These are phyloP conservation scores for Jacaranda copaia DNA, from an alignment of 257 asterid species.

Conservation along the genomic window DNA sequence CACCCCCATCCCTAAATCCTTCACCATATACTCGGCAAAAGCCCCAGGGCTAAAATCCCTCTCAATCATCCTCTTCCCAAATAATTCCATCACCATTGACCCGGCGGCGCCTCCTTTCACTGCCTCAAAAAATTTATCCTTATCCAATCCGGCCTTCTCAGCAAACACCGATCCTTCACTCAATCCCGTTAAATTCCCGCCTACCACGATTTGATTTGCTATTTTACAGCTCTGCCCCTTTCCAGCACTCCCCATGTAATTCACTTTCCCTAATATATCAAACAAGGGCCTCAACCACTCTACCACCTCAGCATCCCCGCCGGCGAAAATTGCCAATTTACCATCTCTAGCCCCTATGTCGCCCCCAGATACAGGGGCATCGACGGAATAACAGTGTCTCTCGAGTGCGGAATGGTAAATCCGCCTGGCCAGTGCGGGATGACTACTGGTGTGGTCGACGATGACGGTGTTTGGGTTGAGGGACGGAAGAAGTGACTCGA, in stretches of 20 bases:
- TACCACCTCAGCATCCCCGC: slow-evolving; percentile 68
- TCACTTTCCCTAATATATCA: slow-evolving; percentile 66
- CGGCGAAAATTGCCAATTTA: slow-evolving; percentile 72
- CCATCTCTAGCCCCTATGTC: slow-evolving; percentile 85
- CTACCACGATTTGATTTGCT: slow-evolving; percentile 79
- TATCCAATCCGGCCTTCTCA: slow-evolving; percentile 75
- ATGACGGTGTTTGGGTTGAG: slow-evolving; percentile 58
- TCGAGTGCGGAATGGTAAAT: slow-evolving; percentile 56
- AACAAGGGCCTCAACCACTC: slow-evolving; percentile 78
- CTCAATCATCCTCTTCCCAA: slow-evolving; percentile 80
- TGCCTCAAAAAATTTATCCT: slow-evolving; percentile 68
- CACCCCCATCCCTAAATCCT: slow-evolving; percentile 90
- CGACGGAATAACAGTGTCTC: slow-evolving; percentile 58
- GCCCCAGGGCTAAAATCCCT: slow-evolving; percentile 85
- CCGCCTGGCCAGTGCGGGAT: slow-evolving; percentile 64
- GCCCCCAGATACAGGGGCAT: slow-evolving; percentile 94
- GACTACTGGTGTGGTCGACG: slow-evolving; percentile 85
- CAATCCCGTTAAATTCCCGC: slow-evolving; percentile 72
- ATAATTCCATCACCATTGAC: slow-evolving; percentile 82
- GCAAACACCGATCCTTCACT: slow-evolving; percentile 91
- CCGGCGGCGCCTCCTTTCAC: slow-evolving; percentile 90
- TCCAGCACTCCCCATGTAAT: slow-evolving; percentile 74
- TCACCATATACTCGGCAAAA: slow-evolving; percentile 86
- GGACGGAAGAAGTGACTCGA: slow-evolving; percentile 60
- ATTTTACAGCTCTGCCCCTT: slow-evolving; percentile 89